A percentile compares a stretch with the other conserved stretches of the same genome.
phyloP scores from a whole-genome alignment of 345 rosid species.

The Crucihimalaya himalaica region DNA sequence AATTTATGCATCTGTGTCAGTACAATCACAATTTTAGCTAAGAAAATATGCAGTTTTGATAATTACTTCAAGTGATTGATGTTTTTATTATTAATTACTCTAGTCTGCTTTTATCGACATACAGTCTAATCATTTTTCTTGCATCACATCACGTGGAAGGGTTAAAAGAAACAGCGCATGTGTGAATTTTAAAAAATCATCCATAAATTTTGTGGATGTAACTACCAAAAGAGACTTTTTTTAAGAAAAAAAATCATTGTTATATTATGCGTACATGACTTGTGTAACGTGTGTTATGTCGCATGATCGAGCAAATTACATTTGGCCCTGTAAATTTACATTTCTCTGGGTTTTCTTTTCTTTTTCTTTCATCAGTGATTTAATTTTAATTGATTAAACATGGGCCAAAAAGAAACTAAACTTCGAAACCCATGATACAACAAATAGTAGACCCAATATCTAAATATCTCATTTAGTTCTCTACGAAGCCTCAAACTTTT shows the following conservation, averaged over 20 bases:
- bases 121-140: constrained; percentile 8
- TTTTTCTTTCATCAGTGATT: not conserved
- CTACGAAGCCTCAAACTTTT: not conserved
- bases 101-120: not conserved
- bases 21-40: not conserved
- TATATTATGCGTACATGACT: not conserved
- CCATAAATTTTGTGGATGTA: not conserved
- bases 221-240: not conserved
- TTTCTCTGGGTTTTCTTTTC: not conserved
- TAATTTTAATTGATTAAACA: not conserved
- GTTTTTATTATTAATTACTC: not conserved
- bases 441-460: not conserved
- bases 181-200: not conserved
- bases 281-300: not conserved
- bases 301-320: not conserved
- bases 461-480: not conserved
- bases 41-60: constrained; percentile 6
- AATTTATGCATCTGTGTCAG: not conserved
- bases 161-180: not conserved
- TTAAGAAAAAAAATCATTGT: not conserved
- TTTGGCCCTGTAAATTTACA: not conserved
- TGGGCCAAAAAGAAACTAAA: not conserved
- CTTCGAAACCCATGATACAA: not conserved
- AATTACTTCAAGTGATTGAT: constrained; percentile 5
- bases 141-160: constrained; percentile 13